A percentile compares a stretch with the other conserved stretches of the same genome.
Conservation (phyloP, 306 rosid species). For the Hippophae rhamnoides region DNA sequence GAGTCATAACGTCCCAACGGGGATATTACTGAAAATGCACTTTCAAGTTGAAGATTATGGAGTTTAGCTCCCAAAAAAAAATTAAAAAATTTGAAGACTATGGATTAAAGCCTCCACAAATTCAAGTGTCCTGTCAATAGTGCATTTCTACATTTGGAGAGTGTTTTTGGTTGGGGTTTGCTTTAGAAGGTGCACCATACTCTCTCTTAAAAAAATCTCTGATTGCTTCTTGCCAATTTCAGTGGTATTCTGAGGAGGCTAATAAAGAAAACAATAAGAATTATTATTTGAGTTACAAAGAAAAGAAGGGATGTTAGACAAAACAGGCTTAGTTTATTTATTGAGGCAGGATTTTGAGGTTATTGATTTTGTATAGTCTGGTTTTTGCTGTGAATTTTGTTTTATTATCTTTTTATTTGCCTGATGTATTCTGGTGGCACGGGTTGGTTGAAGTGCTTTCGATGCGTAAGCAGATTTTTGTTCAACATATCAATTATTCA, state of each 20-base stretch:
- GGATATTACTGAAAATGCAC: constrained; percentile 19
- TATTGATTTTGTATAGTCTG: constrained; percentile 38
- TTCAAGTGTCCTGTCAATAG: constrained; percentile 15
- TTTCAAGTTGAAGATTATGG: constrained; percentile 17
- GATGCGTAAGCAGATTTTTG: no score
- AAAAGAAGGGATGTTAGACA: constrained; percentile 12
- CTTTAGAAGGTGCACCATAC: constrained; percentile 8
- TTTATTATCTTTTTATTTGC: constrained; percentile 1
- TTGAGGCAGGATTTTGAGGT: constrained; percentile 19
- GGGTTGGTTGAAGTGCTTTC: background rate
- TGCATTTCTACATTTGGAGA: constrained; percentile 13
- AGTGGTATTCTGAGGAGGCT: constrained; percentile 38
- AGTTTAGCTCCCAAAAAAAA: background rate
- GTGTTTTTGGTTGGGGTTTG: background rate
- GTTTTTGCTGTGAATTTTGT: constrained; percentile 19
- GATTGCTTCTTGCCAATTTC: constrained; percentile 34
- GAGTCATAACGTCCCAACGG: constrained; percentile 29
- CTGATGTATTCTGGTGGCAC: constrained; percentile 19
- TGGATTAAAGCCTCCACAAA: constrained; percentile 7
- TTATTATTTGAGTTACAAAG: constrained; percentile 12
- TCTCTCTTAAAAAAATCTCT: constrained; percentile 5
- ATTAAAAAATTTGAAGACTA: background rate
- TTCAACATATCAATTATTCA: no score
- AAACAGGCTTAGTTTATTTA: constrained; percentile 17
- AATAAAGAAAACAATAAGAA: constrained; percentile 22